These are phyloP conservation scores for Xylariales sp. DNA, from an alignment of 2,329 filamentous ascomycete species.

Conservation along the genomic window DNA sequence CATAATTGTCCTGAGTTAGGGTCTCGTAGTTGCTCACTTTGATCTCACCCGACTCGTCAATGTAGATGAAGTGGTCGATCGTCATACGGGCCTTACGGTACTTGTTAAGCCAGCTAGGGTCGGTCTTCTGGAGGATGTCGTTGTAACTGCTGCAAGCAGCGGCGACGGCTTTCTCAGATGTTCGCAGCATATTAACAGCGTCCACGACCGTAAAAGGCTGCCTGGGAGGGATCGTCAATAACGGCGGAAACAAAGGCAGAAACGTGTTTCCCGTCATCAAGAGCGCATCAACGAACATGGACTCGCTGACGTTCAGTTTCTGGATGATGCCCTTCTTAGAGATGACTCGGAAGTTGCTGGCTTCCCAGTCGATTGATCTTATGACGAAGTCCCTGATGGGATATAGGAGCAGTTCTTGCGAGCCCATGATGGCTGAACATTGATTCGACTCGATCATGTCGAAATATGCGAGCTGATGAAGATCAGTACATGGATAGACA, in stretches of 20 bases:
- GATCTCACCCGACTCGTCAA: constrained; percentile 72
- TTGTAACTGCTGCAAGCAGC: constrained; percentile 72
- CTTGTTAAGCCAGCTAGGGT: constrained; percentile 74
- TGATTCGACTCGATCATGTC: constrained; percentile 62
- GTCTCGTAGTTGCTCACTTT: constrained; percentile 67
- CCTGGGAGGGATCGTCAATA: constrained; percentile 50
- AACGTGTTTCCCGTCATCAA: constrained; percentile 81
- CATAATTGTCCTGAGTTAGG: constrained; percentile 77
- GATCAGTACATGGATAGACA: neutral
- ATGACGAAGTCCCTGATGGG: constrained; percentile 75
- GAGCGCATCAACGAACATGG: constrained; percentile 77
- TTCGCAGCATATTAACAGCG: constrained; percentile 72
- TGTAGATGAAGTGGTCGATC: constrained; percentile 81
- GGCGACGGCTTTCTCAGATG: constrained; percentile 65
- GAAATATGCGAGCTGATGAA: constrained; percentile 68
- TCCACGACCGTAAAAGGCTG: constrained; percentile 63
- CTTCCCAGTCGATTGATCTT: constrained; percentile 62
- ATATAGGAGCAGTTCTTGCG: constrained; percentile 81
- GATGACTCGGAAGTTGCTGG: constrained; percentile 55
- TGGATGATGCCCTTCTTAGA: constrained; percentile 68
- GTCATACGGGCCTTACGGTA: constrained; percentile 83
- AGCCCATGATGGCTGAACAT: constrained; percentile 74
- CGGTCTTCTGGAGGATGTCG: constrained; percentile 68
- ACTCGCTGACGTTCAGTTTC: constrained; percentile 59
- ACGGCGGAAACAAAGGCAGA: constrained; percentile 71